A percentile compares a stretch with the other conserved stretches of the same genome.
These are phyloP conservation scores for Kazachstania kunashirensis DNA, from an alignment of 805 yeast genomes.

Conservation along the genomic window DNA sequence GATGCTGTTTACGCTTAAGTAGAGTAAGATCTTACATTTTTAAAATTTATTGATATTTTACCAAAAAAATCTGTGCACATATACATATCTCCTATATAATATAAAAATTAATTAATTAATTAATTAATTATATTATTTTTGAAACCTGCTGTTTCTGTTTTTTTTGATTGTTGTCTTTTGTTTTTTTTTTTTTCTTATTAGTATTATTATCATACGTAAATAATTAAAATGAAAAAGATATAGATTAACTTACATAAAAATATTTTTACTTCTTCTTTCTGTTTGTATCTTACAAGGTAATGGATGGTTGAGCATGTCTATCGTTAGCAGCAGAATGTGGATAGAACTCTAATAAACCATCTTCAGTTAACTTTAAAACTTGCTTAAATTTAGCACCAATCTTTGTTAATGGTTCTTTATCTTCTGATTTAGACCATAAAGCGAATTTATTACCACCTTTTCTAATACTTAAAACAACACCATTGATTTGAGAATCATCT, in stretches of 20 bases:
- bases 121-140: neutral
- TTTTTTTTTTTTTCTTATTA: too few species aligned
- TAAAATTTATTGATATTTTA: too few species aligned
- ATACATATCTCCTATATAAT: neutral
- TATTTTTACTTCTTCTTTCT: neutral
- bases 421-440: constrained; percentile 84
- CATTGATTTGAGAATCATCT: constrained; percentile 81
- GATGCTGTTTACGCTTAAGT: constrained; percentile 16
- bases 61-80: neutral
- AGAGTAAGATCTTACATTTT: neutral
- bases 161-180: neutral
- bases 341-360: constrained; percentile 68
- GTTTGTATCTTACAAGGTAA: constrained; percentile 24
- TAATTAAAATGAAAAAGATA: neutral
- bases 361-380: constrained; percentile 65
- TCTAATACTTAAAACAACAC: constrained; percentile 85
- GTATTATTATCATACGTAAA: neutral
- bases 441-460: constrained; percentile 74
- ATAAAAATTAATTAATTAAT: too few species aligned
- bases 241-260: too few species aligned
- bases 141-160: neutral
- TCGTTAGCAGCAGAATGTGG: constrained; percentile 29
- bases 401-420: constrained; percentile 50
- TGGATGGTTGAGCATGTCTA: constrained; percentile 28
- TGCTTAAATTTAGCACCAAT: constrained; percentile 84